Percentiles rank a stretch among this genome's conserved stretches.
Evolutionary conservation across 345 rosid genomes (phyloP).

Genomic region (Gossypium sturtianum): DNA sequence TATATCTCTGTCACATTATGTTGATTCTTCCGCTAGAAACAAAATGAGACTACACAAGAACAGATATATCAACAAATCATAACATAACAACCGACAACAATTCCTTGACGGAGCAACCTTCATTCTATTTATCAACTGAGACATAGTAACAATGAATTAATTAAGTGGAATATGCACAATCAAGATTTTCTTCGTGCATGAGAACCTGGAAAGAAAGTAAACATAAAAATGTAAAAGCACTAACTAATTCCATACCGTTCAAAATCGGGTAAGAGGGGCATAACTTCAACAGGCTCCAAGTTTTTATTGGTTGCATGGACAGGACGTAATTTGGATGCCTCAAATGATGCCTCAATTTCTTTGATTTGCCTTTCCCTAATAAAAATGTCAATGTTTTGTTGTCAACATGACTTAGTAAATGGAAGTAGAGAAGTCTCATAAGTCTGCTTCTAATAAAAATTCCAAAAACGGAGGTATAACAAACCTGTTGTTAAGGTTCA

Average conservation of each 20-base stretch:
- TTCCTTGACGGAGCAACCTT: too few relatives aligned
- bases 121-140: too few relatives aligned
- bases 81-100: too few relatives aligned
- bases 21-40: too few relatives aligned
- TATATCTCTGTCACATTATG: too few relatives aligned
- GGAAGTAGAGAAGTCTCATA: too few relatives aligned
- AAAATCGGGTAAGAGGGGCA: slow-evolving; percentile 85
- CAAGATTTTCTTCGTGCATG: not conserved
- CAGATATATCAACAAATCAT: too few relatives aligned
- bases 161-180: too few relatives aligned
- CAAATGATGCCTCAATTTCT: slow-evolving; percentile 86
- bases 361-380: slow-evolving; percentile 88
- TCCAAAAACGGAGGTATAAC: slow-evolving; percentile 13
- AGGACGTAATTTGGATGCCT: slow-evolving; percentile 71
- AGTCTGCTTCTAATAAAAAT: not conserved
- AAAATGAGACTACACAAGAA: too few relatives aligned
- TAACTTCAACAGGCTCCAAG: slow-evolving; percentile 63
- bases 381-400: slow-evolving; percentile 4
- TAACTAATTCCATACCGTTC: slow-evolving; percentile 50
- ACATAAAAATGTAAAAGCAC: slow-evolving; percentile 17
- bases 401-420: too few relatives aligned
- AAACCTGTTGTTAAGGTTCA: slow-evolving; percentile 74
- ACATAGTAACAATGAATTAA: too few relatives aligned
- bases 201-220: not conserved
- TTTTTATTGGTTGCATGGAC: slow-evolving; percentile 85